These are phyloP conservation scores for Magnusiomyces sp. DNA, from an alignment of 1,139 yeast genomes.

Conservation along the genomic window DNA sequence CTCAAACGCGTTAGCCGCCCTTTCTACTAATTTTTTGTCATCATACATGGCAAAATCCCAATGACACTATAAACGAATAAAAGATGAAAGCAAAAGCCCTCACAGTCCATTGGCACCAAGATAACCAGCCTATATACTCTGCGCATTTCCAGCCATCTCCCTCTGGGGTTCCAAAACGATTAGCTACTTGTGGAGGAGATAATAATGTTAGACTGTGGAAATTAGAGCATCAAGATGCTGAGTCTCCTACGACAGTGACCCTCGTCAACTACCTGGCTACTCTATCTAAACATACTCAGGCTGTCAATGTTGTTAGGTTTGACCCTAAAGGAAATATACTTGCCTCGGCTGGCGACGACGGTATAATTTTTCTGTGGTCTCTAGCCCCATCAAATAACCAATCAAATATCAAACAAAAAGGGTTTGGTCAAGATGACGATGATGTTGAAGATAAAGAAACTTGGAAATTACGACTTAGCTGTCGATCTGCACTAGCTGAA, in stretches of 20 bases:
- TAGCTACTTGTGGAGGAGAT: constrained; percentile 94
- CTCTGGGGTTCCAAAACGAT: constrained; percentile 32
- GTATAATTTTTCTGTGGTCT: constrained; percentile 74
- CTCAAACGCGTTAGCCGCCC: too few relatives aligned
- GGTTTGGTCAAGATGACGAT: constrained; percentile 4
- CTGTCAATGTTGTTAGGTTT: constrained; percentile 85
- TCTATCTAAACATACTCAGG: constrained; percentile 80
- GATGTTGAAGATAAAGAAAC: constrained; percentile 49
- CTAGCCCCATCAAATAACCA: constrained; percentile 26
- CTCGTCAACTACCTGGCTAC: constrained; percentile 48
- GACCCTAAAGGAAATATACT: constrained; percentile 48
- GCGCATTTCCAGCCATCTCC: constrained; percentile 61
- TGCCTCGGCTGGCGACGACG: constrained; percentile 95
- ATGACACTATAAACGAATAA: neutral
- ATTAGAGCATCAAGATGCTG: constrained; percentile 20
- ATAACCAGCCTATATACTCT: constrained; percentile 73
- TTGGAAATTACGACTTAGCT: constrained; percentile 54
- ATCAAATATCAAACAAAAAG: constrained; percentile 20
- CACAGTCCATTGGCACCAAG: constrained; percentile 77
- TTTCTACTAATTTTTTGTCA: too few relatives aligned
- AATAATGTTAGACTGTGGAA: constrained; percentile 69
- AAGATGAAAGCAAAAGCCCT: constrained; percentile 54
- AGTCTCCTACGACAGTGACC: constrained; percentile 36
- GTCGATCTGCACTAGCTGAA: constrained; percentile 60
- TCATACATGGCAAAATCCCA: too few relatives aligned